Evolutionary conservation across 768 basidiomycete species (phyloP), one percentile per base, ranked within the genome.

Genomic region (Thelephora ganbajun): DNA sequence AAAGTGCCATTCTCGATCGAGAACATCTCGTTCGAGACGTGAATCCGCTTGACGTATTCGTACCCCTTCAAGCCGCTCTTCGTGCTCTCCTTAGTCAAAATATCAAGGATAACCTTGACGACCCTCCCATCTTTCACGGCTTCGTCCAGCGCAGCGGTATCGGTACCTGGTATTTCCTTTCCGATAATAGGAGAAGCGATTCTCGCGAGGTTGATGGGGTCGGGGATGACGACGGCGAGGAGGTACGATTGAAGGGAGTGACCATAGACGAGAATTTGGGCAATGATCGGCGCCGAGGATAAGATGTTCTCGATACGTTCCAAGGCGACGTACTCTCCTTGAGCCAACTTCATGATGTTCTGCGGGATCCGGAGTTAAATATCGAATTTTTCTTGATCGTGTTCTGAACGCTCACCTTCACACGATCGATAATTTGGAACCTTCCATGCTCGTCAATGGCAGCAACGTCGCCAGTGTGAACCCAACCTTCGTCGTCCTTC

Each of bases 311-410:
- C 93, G 44, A 96, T 73, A 66, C 92, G 96, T 66, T 99, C 94
- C 42, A 98, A 72, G 35, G 94, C 94, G 48, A 99, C 93, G 60
- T 98, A 99, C 67, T 99, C 96, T 51, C 94, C 96, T 65, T 99
- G 96, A 11, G 86, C 71, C 43, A 99, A 84, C 66, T 99, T 99
- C 85, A 97, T 89, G 61, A 99, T 91, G 66, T 99, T 99, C 88
- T 30, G 26, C 9, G 26, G 26, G 9, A 30, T 30, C 9, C 9
- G 26, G 26, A 30, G 26, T 30, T 30, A 4, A 30, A 9, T 30
- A 30, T 30, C 26, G 26, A 9, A 30, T 9, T 30, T 30, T 4
- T 30, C 26, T 9, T 4, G 9, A 9, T 30, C 26, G 26, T 4
- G 26, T 9, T 30, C 4, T 9, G 26, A 30, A 30, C 5, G 26